A percentile compares a stretch with the other conserved stretches of the same genome.
Conservation (phyloP, 441 rosid species). For the Corymbia citriodora region DNA sequence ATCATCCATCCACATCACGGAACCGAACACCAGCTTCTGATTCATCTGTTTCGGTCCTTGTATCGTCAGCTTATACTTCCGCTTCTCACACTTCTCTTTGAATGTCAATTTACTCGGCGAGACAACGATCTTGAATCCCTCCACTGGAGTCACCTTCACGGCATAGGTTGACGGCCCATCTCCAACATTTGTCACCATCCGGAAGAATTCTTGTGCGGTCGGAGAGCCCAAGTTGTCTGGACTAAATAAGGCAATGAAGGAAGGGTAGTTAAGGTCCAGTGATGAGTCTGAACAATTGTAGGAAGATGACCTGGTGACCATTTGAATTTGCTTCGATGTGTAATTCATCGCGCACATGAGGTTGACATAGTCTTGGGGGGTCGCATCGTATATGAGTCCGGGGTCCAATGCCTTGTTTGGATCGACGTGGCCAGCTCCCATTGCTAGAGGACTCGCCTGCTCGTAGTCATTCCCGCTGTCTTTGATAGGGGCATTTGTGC, state of each 20-base stretch:
- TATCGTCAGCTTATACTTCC: constrained; percentile 27
- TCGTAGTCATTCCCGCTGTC: constrained; percentile 5
- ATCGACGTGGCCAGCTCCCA: constrained; percentile 38
- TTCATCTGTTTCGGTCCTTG: constrained; percentile 21
- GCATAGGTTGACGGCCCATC: constrained; percentile 23
- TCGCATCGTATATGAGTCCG: constrained; percentile 32
- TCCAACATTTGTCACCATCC: constrained; percentile 42
- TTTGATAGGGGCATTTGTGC: constrained; percentile 17
- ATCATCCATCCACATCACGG: constrained; percentile 36
- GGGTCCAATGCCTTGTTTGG: constrained; percentile 43
- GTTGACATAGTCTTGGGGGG: constrained; percentile 21
- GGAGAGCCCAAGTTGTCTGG: not conserved
- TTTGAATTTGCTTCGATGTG: constrained; percentile 27
- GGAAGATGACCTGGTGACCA: constrained; percentile 27
- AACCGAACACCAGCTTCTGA: constrained; percentile 17
- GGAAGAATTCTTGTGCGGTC: constrained; percentile 15
- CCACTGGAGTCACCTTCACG: constrained; percentile 18
- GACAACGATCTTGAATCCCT: constrained; percentile 24
- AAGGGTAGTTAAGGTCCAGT: constrained; percentile 34
- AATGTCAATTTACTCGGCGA: constrained; percentile 35
- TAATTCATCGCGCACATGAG: constrained; percentile 33
- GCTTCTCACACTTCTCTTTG: constrained; percentile 29
- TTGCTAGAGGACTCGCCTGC: constrained; percentile 31
- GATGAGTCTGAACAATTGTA: constrained; percentile 32
- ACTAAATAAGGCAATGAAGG: constrained; percentile 23